Percentiles rank a stretch among this genome's conserved stretches.
These are phyloP conservation scores for Diplodia sapinea DNA, from an alignment of 2,329 filamentous ascomycete species.

Conservation along the genomic window DNA sequence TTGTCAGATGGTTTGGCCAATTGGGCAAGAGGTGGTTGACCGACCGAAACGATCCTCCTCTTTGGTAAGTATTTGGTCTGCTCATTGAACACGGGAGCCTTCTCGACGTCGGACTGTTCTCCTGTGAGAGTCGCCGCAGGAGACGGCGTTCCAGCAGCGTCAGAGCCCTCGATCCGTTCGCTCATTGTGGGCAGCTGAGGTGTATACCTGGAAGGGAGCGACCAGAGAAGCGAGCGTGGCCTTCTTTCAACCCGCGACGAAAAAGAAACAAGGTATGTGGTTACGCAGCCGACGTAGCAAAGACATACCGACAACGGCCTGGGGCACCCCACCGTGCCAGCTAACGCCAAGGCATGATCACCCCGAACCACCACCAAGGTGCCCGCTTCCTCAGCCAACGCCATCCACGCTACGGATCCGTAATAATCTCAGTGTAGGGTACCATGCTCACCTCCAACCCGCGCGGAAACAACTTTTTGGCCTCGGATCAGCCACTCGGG, in stretches of 20 bases:
- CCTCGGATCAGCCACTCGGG: not conserved
- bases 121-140: not conserved
- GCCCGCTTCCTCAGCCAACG: not conserved
- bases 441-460: not conserved
- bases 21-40: not conserved
- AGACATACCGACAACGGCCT: slow-evolving; percentile 1
- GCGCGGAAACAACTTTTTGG: not conserved
- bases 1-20: not conserved
- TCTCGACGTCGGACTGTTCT: slow-evolving; percentile 20
- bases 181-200: not conserved
- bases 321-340: slow-evolving; percentile 10
- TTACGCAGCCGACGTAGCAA: slow-evolving; percentile 24
- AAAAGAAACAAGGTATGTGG: not conserved
- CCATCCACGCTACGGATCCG: not conserved
- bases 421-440: not conserved
- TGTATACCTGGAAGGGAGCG: not conserved
- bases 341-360: slow-evolving; percentile 14
- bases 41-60: slow-evolving; percentile 28
- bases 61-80: slow-evolving; percentile 32
- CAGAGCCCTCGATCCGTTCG: not conserved
- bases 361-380: slow-evolving; percentile 16
- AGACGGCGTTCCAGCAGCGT: not conserved
- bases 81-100: slow-evolving; percentile 30
- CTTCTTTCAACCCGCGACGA: slow-evolving; percentile 1
- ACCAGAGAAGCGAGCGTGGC: not conserved